phyloP scores from a whole-genome alignment of 495 filamentous ascomycete species.

The Tuber calosporum region DNA sequence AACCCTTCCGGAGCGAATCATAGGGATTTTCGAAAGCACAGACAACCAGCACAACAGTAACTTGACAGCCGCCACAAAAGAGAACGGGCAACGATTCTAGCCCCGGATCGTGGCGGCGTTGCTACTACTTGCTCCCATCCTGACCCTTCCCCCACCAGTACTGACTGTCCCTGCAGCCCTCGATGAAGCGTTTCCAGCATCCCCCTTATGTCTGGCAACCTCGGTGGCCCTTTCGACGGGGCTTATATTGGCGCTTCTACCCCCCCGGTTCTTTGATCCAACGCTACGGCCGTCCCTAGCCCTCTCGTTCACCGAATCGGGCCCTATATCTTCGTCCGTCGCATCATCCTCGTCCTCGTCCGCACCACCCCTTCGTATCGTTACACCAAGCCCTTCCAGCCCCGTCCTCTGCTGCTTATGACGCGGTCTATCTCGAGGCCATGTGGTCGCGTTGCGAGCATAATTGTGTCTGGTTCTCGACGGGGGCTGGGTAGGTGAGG shows the following conservation, averaged over 20 bases:
- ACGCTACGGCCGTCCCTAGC: conserved; percentile 13
- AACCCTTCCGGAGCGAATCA: conserved; percentile 9
- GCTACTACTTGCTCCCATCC: conserved; percentile 17
- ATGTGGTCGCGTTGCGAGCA: conserved; percentile 39
- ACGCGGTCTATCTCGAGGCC: conserved; percentile 38
- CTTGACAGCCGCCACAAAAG: background rate
- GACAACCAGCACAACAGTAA: conserved; percentile 3
- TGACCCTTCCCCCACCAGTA: conserved; percentile 14
- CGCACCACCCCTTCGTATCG: conserved; percentile 17
- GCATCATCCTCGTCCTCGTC: conserved; percentile 33
- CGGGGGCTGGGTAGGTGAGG: conserved; percentile 24
- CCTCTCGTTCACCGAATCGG: conserved; percentile 36
- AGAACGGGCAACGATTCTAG: background rate
- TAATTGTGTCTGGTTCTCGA: conserved; percentile 30
- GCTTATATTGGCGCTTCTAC: conserved; percentile 20
- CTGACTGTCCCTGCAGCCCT: conserved; percentile 10
- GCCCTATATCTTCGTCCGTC: conserved; percentile 33
- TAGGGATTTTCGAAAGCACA: background rate
- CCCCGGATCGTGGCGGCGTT: conserved; percentile 1
- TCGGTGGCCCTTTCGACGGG: conserved; percentile 9
- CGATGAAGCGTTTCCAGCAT: conserved; percentile 14
- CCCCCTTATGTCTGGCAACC: conserved; percentile 16
- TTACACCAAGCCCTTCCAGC: conserved; percentile 30
- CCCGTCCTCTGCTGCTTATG: conserved; percentile 38
- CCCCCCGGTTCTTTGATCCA: conserved; percentile 6